These are phyloP conservation scores for Exophiala calicioides DNA, from an alignment of 2,329 filamentous ascomycete species.

Conservation along the genomic window DNA sequence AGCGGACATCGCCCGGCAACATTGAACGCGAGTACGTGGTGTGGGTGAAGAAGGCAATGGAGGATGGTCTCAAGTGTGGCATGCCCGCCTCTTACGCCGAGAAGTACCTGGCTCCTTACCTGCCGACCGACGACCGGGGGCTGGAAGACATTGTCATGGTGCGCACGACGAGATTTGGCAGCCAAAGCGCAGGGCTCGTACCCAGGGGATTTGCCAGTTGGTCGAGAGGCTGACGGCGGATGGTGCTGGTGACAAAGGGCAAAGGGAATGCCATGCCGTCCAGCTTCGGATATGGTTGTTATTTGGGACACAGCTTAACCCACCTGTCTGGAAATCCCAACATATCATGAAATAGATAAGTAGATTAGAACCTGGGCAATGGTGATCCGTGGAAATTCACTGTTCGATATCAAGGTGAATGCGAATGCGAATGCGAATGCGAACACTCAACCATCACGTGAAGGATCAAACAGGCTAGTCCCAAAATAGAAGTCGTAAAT, in stretches of 20 bases:
- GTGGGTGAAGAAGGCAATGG: slow-evolving; percentile 18
- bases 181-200: slow-evolving; percentile 4
- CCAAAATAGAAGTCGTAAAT: too few relatives aligned
- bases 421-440: too few relatives aligned
- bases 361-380: too few relatives aligned
- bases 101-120: slow-evolving; percentile 11
- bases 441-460: too few relatives aligned
- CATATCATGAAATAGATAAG: too few relatives aligned
- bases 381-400: too few relatives aligned
- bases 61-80: slow-evolving; percentile 10
- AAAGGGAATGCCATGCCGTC: background rate
- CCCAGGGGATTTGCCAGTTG: slow-evolving; percentile 15
- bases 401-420: too few relatives aligned
- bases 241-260: slow-evolving; percentile 1
- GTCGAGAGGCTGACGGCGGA: slow-evolving; percentile 2
- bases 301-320: too few relatives aligned
- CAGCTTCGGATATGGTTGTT: too few relatives aligned
- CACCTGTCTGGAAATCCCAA: too few relatives aligned
- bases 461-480: too few relatives aligned
- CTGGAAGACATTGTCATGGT: slow-evolving; percentile 15
- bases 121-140: slow-evolving; percentile 6
- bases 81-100: slow-evolving; percentile 18
- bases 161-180: slow-evolving; percentile 12
- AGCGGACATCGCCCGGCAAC: slow-evolving; percentile 9
- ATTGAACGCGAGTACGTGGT: slow-evolving; percentile 19